These are phyloP conservation scores for Tardiomyces depauwii DNA, from an alignment of 1,139 yeast genomes.

Conservation along the genomic window DNA sequence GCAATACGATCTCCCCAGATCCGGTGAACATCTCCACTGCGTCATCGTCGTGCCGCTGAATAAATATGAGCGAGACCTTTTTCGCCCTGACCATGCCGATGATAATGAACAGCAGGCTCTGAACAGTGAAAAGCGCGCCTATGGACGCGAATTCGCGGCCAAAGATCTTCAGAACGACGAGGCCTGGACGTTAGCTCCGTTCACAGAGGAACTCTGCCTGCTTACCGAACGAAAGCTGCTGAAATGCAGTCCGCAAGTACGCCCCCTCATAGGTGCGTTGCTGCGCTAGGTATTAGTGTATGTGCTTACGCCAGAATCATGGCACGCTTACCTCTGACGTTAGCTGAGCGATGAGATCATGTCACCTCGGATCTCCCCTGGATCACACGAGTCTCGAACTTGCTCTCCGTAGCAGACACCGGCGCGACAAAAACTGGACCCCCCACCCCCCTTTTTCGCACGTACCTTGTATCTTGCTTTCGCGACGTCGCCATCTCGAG, in stretches of 20 bases:
- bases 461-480: not conserved
- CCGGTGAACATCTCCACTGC: slow-evolving; percentile 7
- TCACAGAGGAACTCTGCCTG: not conserved
- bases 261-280: slow-evolving; percentile 35
- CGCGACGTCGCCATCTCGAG: not conserved
- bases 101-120: slow-evolving; percentile 25
- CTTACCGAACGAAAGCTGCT: slow-evolving; percentile 25
- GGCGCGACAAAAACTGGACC: too few relatives aligned
- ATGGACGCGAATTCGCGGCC: slow-evolving; percentile 28
- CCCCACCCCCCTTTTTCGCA: too few relatives aligned
- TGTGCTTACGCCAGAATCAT: too few relatives aligned
- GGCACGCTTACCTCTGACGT: not conserved
- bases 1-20: slow-evolving; percentile 21
- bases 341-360: too few relatives aligned
- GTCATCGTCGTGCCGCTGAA: slow-evolving; percentile 8
- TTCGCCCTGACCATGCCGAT: slow-evolving; percentile 23
- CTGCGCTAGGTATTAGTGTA: slow-evolving; percentile 16
- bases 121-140: slow-evolving; percentile 28
- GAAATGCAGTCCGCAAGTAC: slow-evolving; percentile 30
- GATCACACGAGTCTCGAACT: too few relatives aligned
- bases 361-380: too few relatives aligned
- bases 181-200: slow-evolving; percentile 6
- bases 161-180: slow-evolving; percentile 28
- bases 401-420: too few relatives aligned
- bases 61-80: slow-evolving; percentile 12